These are phyloP conservation scores for Xylaria sp. DNA, from an alignment of 2,329 filamentous ascomycete species.

Conservation along the genomic window DNA sequence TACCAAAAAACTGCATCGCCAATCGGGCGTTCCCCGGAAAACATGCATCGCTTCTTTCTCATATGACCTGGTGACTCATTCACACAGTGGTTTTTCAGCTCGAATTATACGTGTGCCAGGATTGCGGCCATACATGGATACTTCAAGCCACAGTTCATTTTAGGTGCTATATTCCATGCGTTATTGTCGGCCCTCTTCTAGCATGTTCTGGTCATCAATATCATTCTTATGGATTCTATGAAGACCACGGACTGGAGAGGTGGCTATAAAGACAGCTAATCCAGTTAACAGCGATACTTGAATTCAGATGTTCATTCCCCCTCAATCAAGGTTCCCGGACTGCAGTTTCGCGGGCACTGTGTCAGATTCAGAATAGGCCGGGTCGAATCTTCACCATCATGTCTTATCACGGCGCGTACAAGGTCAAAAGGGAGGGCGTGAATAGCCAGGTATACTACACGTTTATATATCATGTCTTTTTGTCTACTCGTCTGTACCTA, in stretches of 20 bases:
- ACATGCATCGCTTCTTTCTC: background rate
- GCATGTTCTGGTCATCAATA: background rate
- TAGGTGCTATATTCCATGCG: background rate
- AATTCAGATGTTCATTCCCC: background rate
- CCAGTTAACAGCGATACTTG: background rate
- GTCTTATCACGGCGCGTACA: background rate
- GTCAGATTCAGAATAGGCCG: background rate
- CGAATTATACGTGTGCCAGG: background rate
- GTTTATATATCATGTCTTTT: background rate
- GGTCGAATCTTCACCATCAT: background rate
- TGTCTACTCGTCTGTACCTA: background rate
- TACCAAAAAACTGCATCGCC: slow-evolving; percentile 25
- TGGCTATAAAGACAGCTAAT: background rate
- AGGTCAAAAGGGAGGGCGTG: slow-evolving; percentile 6
- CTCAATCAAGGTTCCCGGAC: background rate
- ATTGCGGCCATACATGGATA: background rate
- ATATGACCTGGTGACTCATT: background rate
- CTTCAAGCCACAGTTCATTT: background rate
- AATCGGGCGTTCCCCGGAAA: background rate
- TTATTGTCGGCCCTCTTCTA: background rate
- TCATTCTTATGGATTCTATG: background rate
- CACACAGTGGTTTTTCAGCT: background rate
- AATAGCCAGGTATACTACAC: slow-evolving; percentile 10
- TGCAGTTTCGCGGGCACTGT: background rate
- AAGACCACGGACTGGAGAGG: background rate